phyloP scores from a whole-genome alignment of 2,329 filamentous ascomycete genomes.

The Phoma sp. region DNA sequence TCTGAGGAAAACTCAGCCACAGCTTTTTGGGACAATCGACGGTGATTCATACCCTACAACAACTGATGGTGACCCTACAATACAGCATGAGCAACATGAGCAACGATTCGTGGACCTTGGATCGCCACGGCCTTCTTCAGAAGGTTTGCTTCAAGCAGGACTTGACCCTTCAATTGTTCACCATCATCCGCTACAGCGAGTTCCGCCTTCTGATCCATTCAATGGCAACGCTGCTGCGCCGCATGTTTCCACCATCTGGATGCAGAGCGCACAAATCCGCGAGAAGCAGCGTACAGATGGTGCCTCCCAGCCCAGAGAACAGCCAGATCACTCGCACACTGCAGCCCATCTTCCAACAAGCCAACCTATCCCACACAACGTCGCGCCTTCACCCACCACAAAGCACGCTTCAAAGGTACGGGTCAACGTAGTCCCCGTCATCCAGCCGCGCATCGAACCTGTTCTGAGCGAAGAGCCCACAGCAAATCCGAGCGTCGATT shows the following conservation, averaged over 20 bases:
- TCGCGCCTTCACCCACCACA: neutral
- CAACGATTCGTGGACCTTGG: slow-evolving; percentile 13
- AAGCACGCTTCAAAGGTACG: slow-evolving; percentile 8
- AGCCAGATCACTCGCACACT: slow-evolving; percentile 4
- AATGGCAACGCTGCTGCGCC: neutral
- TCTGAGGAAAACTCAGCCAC: neutral
- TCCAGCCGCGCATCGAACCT: slow-evolving; percentile 16
- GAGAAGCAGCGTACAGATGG: slow-evolving; percentile 22
- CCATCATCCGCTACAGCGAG: slow-evolving; percentile 14
- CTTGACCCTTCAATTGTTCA: slow-evolving; percentile 4
- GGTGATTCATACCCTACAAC: slow-evolving; percentile 48
- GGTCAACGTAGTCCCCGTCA: slow-evolving; percentile 10
- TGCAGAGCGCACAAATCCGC: slow-evolving; percentile 25
- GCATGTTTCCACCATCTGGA: slow-evolving; percentile 15
- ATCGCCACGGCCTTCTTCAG: slow-evolving; percentile 16
- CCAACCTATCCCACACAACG: slow-evolving; percentile 13
- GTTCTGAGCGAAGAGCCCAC: slow-evolving; percentile 12
- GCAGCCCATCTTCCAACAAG: slow-evolving; percentile 3
- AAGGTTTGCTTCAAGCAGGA: slow-evolving; percentile 14
- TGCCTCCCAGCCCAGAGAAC: slow-evolving; percentile 6
- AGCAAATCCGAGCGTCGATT: slow-evolving; percentile 46
- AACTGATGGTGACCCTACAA: slow-evolving; percentile 39
- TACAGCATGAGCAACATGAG: slow-evolving; percentile 19
- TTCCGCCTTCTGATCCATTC: neutral
- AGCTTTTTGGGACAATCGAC: slow-evolving; percentile 20